phyloP scores from a whole-genome alignment of 225 moss, liverwort and hornwort genomes.

The Antitrichia curtipendula region DNA sequence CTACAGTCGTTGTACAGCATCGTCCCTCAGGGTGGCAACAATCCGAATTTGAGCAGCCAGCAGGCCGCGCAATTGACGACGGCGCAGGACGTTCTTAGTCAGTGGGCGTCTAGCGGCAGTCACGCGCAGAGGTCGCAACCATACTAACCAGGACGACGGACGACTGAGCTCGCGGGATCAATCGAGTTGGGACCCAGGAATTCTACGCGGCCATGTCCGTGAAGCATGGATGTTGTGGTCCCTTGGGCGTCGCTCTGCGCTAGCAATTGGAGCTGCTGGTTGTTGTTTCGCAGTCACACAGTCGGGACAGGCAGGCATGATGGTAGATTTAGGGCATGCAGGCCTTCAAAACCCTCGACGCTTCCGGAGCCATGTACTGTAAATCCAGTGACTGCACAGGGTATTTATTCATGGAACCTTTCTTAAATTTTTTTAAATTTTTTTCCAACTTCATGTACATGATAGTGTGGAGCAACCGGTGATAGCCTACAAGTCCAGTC shows the following conservation, averaged over 20 bases:
- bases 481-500: neutral
- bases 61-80: constrained; percentile 29
- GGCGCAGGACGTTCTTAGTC: constrained; percentile 23
- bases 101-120: constrained; percentile 24
- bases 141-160: neutral
- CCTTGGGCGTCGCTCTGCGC: neutral
- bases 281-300: neutral
- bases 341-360: neutral
- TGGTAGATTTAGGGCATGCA: neutral
- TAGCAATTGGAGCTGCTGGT: neutral
- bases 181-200: neutral
- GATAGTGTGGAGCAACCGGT: constrained; percentile 3
- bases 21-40: constrained; percentile 24
- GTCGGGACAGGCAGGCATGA: neutral
- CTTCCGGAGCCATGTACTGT: constrained; percentile 5
- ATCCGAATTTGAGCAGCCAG: constrained; percentile 25
- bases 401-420: constrained; percentile 36
- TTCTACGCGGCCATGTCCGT: constrained; percentile 7
- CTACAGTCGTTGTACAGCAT: constrained; percentile 41
- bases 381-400: constrained; percentile 21
- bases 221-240: neutral
- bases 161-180: neutral
- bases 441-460: constrained; percentile 14
- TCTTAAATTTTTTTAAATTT: neutral
- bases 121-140: constrained; percentile 39